A percentile compares a stretch with the other conserved stretches of the same genome.
Evolutionary conservation across 1,284 basidiomycete species (phyloP).

Genomic region (Sanghuangporus weigelae): DNA sequence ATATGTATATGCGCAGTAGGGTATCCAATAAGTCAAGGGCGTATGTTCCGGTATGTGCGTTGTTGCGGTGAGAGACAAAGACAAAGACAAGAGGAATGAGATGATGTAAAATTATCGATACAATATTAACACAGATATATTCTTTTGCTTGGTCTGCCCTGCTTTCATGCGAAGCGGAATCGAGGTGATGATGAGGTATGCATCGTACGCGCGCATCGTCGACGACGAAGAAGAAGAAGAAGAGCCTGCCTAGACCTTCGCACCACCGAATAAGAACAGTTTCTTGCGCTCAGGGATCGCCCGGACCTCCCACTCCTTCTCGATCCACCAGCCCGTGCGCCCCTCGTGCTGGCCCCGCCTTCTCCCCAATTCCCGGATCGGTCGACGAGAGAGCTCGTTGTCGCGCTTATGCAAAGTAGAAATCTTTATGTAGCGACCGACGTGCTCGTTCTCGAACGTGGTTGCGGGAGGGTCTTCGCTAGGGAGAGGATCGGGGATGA

Average conservation of each 20-base stretch:
- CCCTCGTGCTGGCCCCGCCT: conserved; percentile 9
- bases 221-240: not conserved
- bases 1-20: too few relatives aligned
- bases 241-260: not conserved
- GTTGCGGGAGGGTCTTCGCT: not conserved
- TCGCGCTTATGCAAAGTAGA: conserved; percentile 4
- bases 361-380: not conserved
- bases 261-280: conserved; percentile 12
- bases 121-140: too few relatives aligned
- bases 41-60: too few relatives aligned
- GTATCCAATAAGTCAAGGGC: too few relatives aligned
- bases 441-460: not conserved
- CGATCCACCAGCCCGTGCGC: conserved; percentile 13
- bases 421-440: not conserved
- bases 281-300: conserved; percentile 13
- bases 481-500: conserved; percentile 9
- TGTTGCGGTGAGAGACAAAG: too few relatives aligned
- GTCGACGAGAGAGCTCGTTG: conserved; percentile 3
- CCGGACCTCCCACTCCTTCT: conserved; percentile 16
- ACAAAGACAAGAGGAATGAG: too few relatives aligned
- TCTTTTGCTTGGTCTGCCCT: too few relatives aligned
- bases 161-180: not conserved
- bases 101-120: too few relatives aligned
- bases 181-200: not conserved
- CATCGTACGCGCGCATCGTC: not conserved